These are phyloP conservation scores for Exophiala lecanii-corni DNA, from an alignment of 2,329 filamentous ascomycete genomes.

Conservation along the genomic window DNA sequence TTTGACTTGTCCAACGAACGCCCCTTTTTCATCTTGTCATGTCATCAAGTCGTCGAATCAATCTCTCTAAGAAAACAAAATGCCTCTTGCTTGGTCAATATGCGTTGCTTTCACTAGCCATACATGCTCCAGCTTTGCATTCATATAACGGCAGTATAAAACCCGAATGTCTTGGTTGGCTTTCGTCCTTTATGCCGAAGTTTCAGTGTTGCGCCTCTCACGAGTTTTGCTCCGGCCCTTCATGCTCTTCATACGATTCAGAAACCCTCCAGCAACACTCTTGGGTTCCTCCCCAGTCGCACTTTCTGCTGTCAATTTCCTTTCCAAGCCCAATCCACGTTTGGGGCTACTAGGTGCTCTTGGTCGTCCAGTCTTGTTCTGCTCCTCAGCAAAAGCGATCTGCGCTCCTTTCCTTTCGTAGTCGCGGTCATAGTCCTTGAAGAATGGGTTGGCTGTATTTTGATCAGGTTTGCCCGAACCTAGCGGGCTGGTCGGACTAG, in stretches of 20 bases:
- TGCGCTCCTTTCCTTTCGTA: slow-evolving; percentile 61
- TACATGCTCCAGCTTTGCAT: no score
- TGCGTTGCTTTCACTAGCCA: no score
- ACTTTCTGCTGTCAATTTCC: slow-evolving; percentile 59
- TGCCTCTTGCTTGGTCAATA: no score
- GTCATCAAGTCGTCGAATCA: background rate
- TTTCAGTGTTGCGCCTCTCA: slow-evolving; percentile 32
- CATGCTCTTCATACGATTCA: slow-evolving; percentile 76
- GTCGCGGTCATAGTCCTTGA: slow-evolving; percentile 68
- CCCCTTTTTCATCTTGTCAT: no score
- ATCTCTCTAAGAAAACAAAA: no score
- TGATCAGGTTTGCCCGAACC: slow-evolving; percentile 32
- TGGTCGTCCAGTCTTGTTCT: slow-evolving; percentile 32
- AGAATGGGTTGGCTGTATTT: slow-evolving; percentile 70
- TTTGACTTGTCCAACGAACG: no score
- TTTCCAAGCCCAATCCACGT: slow-evolving; percentile 51
- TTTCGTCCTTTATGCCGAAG: slow-evolving; percentile 5
- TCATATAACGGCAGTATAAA: no score
- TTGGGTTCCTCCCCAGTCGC: slow-evolving; percentile 39
- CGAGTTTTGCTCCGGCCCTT: slow-evolving; percentile 56
- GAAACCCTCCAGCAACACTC: slow-evolving; percentile 55
- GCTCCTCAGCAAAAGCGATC: slow-evolving; percentile 50
- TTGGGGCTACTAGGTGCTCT: slow-evolving; percentile 58
- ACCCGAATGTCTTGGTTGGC: no score
- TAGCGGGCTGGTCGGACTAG: slow-evolving; percentile 28